Evolutionary conservation across 179 eudicot species (phyloP).

Genomic region (Silene coronaria): DNA sequence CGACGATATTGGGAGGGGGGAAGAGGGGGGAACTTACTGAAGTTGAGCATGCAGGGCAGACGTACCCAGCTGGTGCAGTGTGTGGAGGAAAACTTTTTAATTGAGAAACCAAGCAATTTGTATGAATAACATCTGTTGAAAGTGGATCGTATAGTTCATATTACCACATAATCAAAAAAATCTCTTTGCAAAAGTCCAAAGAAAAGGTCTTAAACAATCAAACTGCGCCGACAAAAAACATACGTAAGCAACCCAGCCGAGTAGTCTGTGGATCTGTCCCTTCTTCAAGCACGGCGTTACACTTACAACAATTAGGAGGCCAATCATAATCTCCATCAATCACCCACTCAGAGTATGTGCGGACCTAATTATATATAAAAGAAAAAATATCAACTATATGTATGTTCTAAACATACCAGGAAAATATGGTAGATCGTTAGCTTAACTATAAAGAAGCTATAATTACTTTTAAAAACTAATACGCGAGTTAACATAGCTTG

Average conservation of each 20-base stretch:
- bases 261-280: constrained; percentile 62
- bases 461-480: background rate
- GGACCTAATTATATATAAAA: constrained; percentile 39
- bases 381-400: background rate
- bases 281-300: constrained; percentile 58
- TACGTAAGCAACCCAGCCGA: constrained; percentile 98
- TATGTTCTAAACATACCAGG: background rate
- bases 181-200: background rate
- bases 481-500: background rate
- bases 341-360: constrained; percentile 93
- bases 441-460: background rate
- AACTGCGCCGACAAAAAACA: constrained; percentile 28
- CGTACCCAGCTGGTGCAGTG: constrained; percentile 92
- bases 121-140: constrained; percentile 65
- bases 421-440: background rate
- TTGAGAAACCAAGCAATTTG: constrained; percentile 81
- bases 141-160: constrained; percentile 1
- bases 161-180: background rate
- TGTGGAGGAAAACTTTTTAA: constrained; percentile 75
- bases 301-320: constrained; percentile 88
- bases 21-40: too few relatives aligned
- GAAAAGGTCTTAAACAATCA: background rate
- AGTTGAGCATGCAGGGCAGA: constrained; percentile 74
- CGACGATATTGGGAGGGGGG: too few relatives aligned
- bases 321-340: constrained; percentile 96